phyloP scores from a whole-genome alignment of 2,329 filamentous ascomycete species.

The Colletotrichum zoysiae region DNA sequence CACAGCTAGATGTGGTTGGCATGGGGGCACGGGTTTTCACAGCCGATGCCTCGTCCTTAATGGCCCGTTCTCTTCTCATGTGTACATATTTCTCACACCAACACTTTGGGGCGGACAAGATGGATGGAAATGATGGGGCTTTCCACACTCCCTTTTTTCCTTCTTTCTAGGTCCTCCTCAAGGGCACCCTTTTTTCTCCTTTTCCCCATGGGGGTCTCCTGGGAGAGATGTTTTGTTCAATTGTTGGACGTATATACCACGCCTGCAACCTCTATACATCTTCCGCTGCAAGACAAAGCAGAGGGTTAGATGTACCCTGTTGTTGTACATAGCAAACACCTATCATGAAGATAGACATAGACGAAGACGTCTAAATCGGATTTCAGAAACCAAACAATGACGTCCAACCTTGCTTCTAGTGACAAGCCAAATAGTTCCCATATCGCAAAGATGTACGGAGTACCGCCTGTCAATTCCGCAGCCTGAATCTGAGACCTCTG shows the following conservation, averaged over 20 bases:
- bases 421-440: neutral
- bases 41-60: slow-evolving; percentile 32
- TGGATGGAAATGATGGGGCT: slow-evolving; percentile 6
- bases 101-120: slow-evolving; percentile 18
- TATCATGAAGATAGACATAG: slow-evolving; percentile 38
- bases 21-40: slow-evolving; percentile 28
- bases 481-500: neutral
- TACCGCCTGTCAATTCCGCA: neutral
- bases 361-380: slow-evolving; percentile 38
- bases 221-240: slow-evolving; percentile 29
- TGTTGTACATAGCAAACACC: slow-evolving; percentile 38
- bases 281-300: slow-evolving; percentile 35
- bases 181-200: slow-evolving; percentile 15
- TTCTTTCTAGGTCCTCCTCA: neutral
- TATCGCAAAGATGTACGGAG: neutral
- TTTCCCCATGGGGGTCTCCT: neutral
- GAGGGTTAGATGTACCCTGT: slow-evolving; percentile 28
- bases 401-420: neutral
- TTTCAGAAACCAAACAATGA: slow-evolving; percentile 17
- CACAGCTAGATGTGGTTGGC: slow-evolving; percentile 4
- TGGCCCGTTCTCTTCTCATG: slow-evolving; percentile 33
- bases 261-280: slow-evolving; percentile 17
- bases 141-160: neutral
- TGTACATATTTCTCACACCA: slow-evolving; percentile 41
- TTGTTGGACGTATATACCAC: slow-evolving; percentile 41